phyloP scores from a whole-genome alignment of 345 rosid genomes.

The Erysimum cheiranthoides region DNA sequence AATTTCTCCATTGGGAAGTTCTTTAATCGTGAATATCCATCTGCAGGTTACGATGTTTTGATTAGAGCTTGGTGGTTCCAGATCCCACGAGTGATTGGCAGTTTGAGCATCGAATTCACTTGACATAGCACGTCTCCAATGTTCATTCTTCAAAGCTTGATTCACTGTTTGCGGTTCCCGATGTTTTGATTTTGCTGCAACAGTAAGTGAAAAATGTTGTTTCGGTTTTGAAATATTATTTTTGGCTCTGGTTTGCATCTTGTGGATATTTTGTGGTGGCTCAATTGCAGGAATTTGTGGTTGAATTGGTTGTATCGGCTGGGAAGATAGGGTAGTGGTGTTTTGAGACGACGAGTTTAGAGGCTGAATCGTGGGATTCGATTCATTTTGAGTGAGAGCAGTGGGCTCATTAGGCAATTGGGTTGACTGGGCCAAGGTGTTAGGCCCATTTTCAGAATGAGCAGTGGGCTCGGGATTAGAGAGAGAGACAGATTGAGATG shows the following conservation, averaged over 20 bases:
- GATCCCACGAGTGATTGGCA: background rate
- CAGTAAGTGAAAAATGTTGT: background rate
- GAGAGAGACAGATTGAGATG: too few relatives aligned
- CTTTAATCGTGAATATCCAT: background rate
- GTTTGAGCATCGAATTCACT: background rate
- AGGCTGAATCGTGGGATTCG: too few relatives aligned
- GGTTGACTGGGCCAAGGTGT: too few relatives aligned
- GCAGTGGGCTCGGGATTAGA: too few relatives aligned
- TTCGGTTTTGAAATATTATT: background rate
- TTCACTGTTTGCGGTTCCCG: background rate
- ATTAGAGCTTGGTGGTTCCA: accelerated
- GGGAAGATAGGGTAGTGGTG: background rate
- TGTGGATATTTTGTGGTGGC: background rate
- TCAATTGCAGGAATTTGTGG: too few relatives aligned
- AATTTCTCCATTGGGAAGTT: background rate
- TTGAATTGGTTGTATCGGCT: too few relatives aligned
- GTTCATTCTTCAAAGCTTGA: background rate
- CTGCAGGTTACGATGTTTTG: background rate
- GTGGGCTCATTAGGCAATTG: too few relatives aligned
- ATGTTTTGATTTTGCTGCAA: background rate
- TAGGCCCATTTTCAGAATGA: too few relatives aligned
- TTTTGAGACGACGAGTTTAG: background rate
- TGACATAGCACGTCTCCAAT: background rate
- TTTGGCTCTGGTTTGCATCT: background rate
- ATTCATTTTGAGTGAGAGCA: too few relatives aligned